Conservation (phyloP, 139 green algal genomes). For the Chlorella sp. region DNA sequence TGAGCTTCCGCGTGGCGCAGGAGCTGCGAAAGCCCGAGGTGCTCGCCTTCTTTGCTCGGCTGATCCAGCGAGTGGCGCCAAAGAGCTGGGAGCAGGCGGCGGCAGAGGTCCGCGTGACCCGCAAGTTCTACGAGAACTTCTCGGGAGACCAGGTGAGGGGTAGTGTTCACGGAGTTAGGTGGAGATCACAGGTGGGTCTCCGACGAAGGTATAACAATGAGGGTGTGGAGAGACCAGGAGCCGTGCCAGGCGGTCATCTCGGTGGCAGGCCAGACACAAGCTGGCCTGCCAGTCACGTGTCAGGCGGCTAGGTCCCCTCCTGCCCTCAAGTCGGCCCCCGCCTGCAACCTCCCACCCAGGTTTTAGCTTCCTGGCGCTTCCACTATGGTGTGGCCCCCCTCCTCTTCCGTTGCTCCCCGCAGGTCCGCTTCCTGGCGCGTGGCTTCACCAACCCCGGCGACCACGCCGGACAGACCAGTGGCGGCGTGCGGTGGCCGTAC, state of each 20-base stretch:
- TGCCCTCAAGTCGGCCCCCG: too few relatives aligned
- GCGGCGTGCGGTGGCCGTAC: constrained; percentile 85
- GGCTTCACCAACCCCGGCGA: constrained; percentile 84
- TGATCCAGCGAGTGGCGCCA: constrained; percentile 87
- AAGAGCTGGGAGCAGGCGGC: constrained; percentile 79
- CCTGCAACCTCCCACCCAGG: too few relatives aligned
- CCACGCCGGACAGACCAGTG: constrained; percentile 81
- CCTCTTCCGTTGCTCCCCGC: not conserved
- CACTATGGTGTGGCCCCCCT: not conserved
- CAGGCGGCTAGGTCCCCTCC: too few relatives aligned
- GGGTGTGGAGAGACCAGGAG: too few relatives aligned
- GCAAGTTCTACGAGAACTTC: constrained; percentile 96
- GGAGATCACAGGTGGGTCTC: too few relatives aligned
- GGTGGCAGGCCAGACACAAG: too few relatives aligned
- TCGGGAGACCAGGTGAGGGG: constrained; percentile 78
- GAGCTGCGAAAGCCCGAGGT: constrained; percentile 70
- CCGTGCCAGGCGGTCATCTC: too few relatives aligned
- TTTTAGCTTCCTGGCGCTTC: too few relatives aligned
- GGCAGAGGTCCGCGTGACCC: constrained; percentile 81
- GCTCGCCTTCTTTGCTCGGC: constrained; percentile 75
- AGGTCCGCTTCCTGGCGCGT: constrained; percentile 87
- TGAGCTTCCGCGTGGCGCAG: constrained; percentile 62
- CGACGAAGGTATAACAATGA: too few relatives aligned
- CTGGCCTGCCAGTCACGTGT: too few relatives aligned
- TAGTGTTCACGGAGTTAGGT: too few relatives aligned